phyloP scores from a whole-genome alignment of 2,329 filamentous ascomycete genomes.

The Monilinia polystroma region DNA sequence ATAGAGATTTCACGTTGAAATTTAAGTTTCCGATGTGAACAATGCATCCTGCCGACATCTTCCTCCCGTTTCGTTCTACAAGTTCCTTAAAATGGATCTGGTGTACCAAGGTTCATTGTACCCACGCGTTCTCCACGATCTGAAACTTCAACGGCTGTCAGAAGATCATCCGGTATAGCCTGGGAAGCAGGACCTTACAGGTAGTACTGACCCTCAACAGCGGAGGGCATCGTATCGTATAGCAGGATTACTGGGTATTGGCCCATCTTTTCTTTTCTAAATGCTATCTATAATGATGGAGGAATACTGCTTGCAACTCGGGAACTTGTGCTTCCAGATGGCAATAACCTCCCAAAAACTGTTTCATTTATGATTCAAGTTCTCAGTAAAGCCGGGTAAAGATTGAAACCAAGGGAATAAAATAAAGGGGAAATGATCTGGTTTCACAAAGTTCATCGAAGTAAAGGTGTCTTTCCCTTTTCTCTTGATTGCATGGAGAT shows the following conservation, averaged over 20 bases:
- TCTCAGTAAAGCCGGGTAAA: not conserved
- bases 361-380: conserved; percentile 1
- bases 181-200: conserved; percentile 11
- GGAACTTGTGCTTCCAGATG: not conserved
- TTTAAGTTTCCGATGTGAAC: conserved; percentile 25
- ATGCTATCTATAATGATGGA: not conserved
- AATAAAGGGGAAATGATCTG: not conserved
- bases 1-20: conserved; percentile 23
- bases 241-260: not conserved
- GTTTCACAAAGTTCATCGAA: conserved; percentile 15
- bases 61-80: conserved; percentile 31
- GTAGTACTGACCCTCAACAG: conserved; percentile 16
- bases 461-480: conserved; percentile 1
- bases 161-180: conserved; percentile 25
- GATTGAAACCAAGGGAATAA: not conserved
- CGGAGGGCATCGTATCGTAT: conserved; percentile 17
- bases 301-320: conserved; percentile 9
- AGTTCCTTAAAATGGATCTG: conserved; percentile 26
- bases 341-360: not conserved
- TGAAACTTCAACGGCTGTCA: conserved; percentile 38
- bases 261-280: not conserved
- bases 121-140: conserved; percentile 37
- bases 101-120: conserved; percentile 25
- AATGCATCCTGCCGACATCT: conserved; percentile 31
- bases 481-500: conserved; percentile 23